These are phyloP conservation scores for Lotus japonicus DNA, from an alignment of 306 rosid genomes.

Conservation along the genomic window DNA sequence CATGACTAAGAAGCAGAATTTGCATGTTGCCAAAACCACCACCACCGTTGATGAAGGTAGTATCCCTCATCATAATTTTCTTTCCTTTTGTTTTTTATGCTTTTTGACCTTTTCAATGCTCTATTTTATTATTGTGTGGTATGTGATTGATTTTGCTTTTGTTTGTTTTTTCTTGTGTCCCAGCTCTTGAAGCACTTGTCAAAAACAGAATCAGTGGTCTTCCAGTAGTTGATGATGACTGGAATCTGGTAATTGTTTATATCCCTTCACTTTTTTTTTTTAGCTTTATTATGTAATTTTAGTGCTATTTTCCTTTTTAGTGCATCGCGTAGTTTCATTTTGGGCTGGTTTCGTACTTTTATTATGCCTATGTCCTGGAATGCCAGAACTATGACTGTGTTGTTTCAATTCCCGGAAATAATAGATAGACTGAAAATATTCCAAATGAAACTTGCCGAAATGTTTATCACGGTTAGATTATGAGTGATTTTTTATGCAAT, in stretches of 20 bases:
- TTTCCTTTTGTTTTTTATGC: neutral
- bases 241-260: conserved; percentile 63
- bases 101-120: neutral
- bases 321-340: neutral
- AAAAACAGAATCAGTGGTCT: conserved; percentile 81
- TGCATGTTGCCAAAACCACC: conserved; percentile 62
- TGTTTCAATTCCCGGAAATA: too few species aligned
- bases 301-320: neutral
- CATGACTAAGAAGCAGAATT: conserved; percentile 66
- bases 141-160: too few species aligned
- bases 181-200: conserved; percentile 77
- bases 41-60: conserved; percentile 88
- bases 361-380: neutral
- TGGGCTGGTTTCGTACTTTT: neutral
- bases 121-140: neutral
- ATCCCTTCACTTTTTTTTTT: neutral
- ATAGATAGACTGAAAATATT: too few species aligned
- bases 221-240: conserved; percentile 89
- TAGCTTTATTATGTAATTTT: neutral
- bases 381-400: conserved; percentile 2
- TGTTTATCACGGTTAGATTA: too few species aligned
- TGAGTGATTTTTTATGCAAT: too few species aligned
- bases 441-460: too few species aligned
- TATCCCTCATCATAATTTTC: neutral
- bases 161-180: too few species aligned